Percentiles rank a stretch among this genome's conserved stretches.
These are phyloP conservation scores for Lecanicillium sp. DNA, from an alignment of 2,329 filamentous ascomycete genomes.

Conservation along the genomic window DNA sequence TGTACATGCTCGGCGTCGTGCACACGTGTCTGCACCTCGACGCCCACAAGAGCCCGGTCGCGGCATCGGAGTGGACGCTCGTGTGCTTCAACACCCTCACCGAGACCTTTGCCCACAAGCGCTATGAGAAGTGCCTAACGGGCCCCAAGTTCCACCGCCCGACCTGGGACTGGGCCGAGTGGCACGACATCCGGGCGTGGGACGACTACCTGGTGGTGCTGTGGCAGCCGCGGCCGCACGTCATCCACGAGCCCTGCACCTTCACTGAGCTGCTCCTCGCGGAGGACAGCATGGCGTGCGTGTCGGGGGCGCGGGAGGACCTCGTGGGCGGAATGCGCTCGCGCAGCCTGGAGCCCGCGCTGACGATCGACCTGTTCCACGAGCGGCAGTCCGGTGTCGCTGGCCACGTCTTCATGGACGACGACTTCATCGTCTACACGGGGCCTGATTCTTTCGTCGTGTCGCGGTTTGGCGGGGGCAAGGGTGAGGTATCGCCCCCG, in stretches of 20 bases:
- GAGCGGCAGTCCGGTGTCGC: constrained; percentile 2
- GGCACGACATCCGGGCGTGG: constrained; percentile 12
- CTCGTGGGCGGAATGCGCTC: not conserved
- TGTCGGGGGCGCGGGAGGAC: not conserved
- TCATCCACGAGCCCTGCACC: constrained; percentile 14
- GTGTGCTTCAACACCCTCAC: constrained; percentile 13
- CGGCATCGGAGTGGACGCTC: constrained; percentile 2
- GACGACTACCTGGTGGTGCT: constrained; percentile 14
- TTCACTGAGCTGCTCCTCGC: constrained; percentile 9
- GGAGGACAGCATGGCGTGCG: constrained; percentile 6
- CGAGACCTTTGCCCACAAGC: not conserved
- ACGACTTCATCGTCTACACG: constrained; percentile 9
- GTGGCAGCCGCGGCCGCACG: constrained; percentile 12
- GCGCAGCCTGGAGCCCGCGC: constrained; percentile 4
- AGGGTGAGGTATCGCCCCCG: no score
- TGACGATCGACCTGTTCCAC: constrained; percentile 11
- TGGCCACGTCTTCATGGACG: constrained; percentile 12
- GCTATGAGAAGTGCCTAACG: constrained; percentile 8
- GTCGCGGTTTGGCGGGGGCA: not conserved
- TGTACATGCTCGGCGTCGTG: constrained; percentile 9
- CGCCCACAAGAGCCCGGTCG: not conserved
- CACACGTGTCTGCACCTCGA: constrained; percentile 8
- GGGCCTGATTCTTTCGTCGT: constrained; percentile 7
- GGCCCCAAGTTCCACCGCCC: constrained; percentile 10
- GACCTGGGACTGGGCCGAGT: constrained; percentile 14